These are phyloP conservation scores for Sphagnum contortum DNA, from an alignment of 225 moss, liverwort and hornwort genomes.

Conservation along the genomic window DNA sequence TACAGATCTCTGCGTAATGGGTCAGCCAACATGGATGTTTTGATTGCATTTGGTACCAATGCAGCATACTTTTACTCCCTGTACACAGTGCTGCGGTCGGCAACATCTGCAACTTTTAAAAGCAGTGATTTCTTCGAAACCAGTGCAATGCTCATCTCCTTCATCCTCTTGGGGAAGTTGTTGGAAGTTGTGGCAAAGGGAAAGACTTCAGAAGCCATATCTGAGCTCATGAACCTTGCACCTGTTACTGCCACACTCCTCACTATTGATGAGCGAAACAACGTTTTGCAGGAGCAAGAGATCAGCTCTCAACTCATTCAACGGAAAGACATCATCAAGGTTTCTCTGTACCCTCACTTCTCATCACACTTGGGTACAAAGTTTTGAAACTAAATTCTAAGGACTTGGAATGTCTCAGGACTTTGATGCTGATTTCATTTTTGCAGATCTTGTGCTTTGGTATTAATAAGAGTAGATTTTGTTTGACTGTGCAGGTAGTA, in stretches of 20 bases:
- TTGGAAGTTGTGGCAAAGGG: slow-evolving; percentile 93
- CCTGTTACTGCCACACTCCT: slow-evolving; percentile 77
- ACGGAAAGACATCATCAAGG: slow-evolving; percentile 90
- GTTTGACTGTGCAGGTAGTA: slow-evolving; percentile 22
- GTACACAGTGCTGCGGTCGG: slow-evolving; percentile 64
- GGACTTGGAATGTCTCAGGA: no score
- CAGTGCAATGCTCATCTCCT: slow-evolving; percentile 90
- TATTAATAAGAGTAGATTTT: no score
- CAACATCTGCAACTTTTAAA: slow-evolving; percentile 45
- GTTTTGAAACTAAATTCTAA: no score
- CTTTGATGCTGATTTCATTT: no score
- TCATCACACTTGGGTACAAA: no score
- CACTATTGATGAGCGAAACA: slow-evolving; percentile 34
- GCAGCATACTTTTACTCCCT: slow-evolving; percentile 95
- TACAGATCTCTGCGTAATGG: slow-evolving; percentile 81
- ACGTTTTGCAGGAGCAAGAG: slow-evolving; percentile 36
- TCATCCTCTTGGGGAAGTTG: slow-evolving; percentile 88
- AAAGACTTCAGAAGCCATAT: slow-evolving; percentile 95
- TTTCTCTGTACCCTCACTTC: background rate
- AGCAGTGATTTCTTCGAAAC: slow-evolving; percentile 98
- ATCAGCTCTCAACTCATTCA: slow-evolving; percentile 88
- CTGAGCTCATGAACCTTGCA: slow-evolving; percentile 89
- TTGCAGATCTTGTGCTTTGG: no score
- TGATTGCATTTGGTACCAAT: slow-evolving; percentile 88
- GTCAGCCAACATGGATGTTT: slow-evolving; percentile 89